Evolutionary conservation across 2,329 filamentous ascomycete genomes (phyloP).

Genomic region (Penicillium aurantiogriseum): DNA sequence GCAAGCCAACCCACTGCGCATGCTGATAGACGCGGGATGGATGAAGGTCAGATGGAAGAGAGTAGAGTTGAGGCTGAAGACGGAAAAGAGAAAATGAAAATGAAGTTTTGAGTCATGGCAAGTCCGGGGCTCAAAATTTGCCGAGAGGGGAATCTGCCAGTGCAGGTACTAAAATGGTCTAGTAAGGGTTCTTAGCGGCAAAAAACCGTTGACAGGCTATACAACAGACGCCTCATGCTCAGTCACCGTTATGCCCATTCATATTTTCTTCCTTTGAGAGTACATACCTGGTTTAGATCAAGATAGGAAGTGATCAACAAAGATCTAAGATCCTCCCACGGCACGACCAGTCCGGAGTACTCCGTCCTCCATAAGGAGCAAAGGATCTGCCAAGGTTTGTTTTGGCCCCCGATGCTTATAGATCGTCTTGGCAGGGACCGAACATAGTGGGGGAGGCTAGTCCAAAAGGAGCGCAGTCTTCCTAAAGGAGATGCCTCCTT

Average conservation of each 20-base stretch:
- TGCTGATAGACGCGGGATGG: neutral
- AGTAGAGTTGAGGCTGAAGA: neutral
- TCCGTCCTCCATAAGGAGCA: neutral
- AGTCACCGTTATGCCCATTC: neutral
- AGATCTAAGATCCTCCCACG: neutral
- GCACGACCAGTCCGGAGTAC: no score
- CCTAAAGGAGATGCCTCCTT: no score
- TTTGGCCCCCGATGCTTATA: no score
- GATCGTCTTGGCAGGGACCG: no score
- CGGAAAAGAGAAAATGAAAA: neutral
- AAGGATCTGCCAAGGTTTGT: neutral
- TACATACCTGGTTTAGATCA: neutral
- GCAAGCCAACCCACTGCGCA: neutral
- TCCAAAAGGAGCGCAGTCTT: no score
- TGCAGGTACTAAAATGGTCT: neutral
- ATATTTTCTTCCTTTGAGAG: neutral
- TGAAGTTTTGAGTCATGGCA: neutral
- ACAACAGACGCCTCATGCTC: neutral
- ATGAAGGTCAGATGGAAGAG: neutral
- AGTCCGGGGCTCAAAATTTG: neutral
- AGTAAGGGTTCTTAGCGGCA: neutral
- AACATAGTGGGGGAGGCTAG: no score
- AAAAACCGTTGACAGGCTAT: neutral
- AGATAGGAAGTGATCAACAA: neutral
- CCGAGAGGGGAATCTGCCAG: neutral